A percentile compares a stretch with the other conserved stretches of the same genome.
These are phyloP conservation scores for Neonectria sp. DNA, from an alignment of 2,329 filamentous ascomycete genomes.

Conservation along the genomic window DNA sequence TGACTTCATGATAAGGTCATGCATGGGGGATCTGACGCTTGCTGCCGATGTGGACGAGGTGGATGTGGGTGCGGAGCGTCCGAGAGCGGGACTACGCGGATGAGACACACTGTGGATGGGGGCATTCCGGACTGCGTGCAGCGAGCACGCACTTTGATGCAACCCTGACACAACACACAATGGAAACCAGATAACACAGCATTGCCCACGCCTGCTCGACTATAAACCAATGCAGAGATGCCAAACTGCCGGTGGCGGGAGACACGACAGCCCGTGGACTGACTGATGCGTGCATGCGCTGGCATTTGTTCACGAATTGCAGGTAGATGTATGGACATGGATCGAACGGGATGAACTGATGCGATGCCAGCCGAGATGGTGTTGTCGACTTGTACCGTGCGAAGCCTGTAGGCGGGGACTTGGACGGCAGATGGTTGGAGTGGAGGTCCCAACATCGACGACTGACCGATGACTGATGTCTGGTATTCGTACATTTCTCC, in stretches of 20 bases:
- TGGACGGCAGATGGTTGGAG: too few relatives aligned
- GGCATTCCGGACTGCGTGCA: background rate
- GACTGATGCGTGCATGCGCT: conserved; percentile 20
- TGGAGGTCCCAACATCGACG: too few relatives aligned
- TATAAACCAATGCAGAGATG: conserved; percentile 2
- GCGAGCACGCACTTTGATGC: conserved; percentile 19
- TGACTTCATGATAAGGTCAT: conserved; percentile 46
- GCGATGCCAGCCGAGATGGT: conserved; percentile 10
- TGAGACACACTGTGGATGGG: background rate
- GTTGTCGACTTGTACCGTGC: conserved; percentile 3
- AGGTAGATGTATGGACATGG: background rate
- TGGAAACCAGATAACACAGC: conserved; percentile 6
- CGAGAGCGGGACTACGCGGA: conserved; percentile 36
- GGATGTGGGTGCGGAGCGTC: conserved; percentile 40
- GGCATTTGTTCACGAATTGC: conserved; percentile 7
- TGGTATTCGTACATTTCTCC: background rate
- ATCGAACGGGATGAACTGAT: conserved; percentile 15
- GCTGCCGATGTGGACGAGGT: conserved; percentile 28
- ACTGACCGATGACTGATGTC: background rate
- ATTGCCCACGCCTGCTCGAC: background rate
- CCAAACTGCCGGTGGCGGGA: background rate
- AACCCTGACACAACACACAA: conserved; percentile 7
- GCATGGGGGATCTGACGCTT: conserved; percentile 48
- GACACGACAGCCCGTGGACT: background rate
- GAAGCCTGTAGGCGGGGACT: background rate